Base-by-base conservation (phyloP, 192 early-diverging fungal genomes). In the Coemansia sp. region DNA sequence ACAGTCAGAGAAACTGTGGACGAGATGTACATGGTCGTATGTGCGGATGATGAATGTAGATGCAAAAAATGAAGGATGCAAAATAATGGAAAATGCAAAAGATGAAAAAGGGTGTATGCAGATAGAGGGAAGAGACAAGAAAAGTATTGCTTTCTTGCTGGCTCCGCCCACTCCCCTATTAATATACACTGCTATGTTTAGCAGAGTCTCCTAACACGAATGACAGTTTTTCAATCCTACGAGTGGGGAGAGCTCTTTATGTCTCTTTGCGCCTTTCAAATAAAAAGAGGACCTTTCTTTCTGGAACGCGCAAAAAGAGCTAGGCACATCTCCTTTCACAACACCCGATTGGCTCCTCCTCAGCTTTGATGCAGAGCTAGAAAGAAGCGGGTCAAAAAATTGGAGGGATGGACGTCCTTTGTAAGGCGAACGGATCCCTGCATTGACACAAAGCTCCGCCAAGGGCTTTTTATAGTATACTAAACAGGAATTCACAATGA, bases 391-490 rank as follows among this genome's bases (percentile, higher is more conserved):
- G 29, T 15, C 21, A 1, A 53, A 10, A 7, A 19, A 41, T 15
- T 42, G 12, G 41, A 15, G 5, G 14, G 12, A 45, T 45, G 19
- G 19, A 21, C 46, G 2, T 27, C 4, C 51, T 53, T 53, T 53
- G 51, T 53, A 53, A 3, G 51, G 8, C 9, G 51, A 1, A 19
- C n/a, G 45, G 8, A 46, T 21, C 46, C 46, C 17, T 57, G 23
- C 53, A 57, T 57, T 57, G 23, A 57, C 53, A 57, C 27, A 57
- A 57, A 57, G 53, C 53, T 29, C 53, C 25, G 53, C 53, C 27
- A 57, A 31, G 12, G 17, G 53, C 29, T 15, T 31, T 57, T 57
- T 57, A 31, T 57, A 32, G 23, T 21, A 32, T 6, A 7, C 14
- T 0, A 29, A 57, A 31, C 44, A 31, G 14, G 25, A 27, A 27